phyloP scores from a whole-genome alignment of 768 basidiomycete species.

The Coprinopsis strossmayeri region DNA sequence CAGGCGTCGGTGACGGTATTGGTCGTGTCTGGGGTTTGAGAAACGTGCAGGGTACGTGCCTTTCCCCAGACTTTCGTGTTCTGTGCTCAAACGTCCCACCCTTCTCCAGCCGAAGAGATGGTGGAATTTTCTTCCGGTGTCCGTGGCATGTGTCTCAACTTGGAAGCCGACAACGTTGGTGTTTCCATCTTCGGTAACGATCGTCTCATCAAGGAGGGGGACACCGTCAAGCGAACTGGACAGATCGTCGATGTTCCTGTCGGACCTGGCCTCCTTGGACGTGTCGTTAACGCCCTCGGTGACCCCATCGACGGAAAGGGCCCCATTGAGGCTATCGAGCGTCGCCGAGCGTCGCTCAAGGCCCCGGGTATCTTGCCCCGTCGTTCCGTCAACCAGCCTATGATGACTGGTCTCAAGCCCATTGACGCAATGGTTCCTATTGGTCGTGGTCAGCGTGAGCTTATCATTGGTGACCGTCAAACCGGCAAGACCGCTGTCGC shows the following conservation, averaged over 20 bases:
- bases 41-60: constrained; percentile 86
- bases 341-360: constrained; percentile 96
- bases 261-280: constrained; percentile 93
- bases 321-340: constrained; percentile 88
- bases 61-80: constrained; percentile 12
- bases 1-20: constrained; percentile 99
- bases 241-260: constrained; percentile 99
- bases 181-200: constrained; percentile 99
- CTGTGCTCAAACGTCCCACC: constrained; percentile 16
- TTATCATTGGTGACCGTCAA: constrained; percentile 99
- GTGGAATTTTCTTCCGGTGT: constrained; percentile 99
- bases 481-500: constrained; percentile 99
- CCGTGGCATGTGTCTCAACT: constrained; percentile 99
- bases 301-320: constrained; percentile 99
- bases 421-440: constrained; percentile 99
- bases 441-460: constrained; percentile 99
- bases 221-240: constrained; percentile 99
- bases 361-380: constrained; percentile 98
- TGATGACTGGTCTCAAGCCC: constrained; percentile 99
- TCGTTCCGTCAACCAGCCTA: constrained; percentile 99
- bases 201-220: constrained; percentile 99
- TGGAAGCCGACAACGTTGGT: constrained; percentile 99
- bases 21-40: constrained; percentile 98
- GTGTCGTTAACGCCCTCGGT: constrained; percentile 98
- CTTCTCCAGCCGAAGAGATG: constrained; percentile 90